Conservation (phyloP, 768 basidiomycete species). For the Cyclocybe aegerita region DNA sequence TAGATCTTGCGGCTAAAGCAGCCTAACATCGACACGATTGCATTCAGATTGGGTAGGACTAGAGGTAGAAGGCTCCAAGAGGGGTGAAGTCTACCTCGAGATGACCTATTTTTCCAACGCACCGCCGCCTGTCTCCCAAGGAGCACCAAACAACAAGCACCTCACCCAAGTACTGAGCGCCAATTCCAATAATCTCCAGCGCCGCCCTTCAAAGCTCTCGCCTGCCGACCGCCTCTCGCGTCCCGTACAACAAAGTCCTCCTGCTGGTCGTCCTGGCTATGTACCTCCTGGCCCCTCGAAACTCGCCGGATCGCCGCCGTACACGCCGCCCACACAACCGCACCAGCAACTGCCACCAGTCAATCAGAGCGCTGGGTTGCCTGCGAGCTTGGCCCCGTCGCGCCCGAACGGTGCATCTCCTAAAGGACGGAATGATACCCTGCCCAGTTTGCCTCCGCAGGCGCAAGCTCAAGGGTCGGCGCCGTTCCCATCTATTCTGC, state of each 20-base stretch:
- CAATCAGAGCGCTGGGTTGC: too few relatives aligned
- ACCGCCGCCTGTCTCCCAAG: constrained; percentile 42
- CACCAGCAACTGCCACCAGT: not conserved
- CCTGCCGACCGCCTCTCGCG: constrained; percentile 51
- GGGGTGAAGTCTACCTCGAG: constrained; percentile 89
- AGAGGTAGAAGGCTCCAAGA: constrained; percentile 47
- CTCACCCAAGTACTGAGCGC: constrained; percentile 18
- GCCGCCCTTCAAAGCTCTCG: constrained; percentile 53
- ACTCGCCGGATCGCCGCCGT: constrained; percentile 12
- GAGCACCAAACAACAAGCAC: constrained; percentile 18
- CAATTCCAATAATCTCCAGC: constrained; percentile 27
- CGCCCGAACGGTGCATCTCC: too few relatives aligned
- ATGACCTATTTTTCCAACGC: constrained; percentile 88
- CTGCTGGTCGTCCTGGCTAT: not conserved
- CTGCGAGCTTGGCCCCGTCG: too few relatives aligned
- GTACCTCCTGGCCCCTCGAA: constrained; percentile 18
- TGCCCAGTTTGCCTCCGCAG: too few relatives aligned
- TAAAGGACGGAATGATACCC: not conserved
- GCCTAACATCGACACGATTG: not conserved
- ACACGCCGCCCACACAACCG: not conserved
- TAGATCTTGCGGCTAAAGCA: too few relatives aligned
- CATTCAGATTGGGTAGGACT: constrained; percentile 34
- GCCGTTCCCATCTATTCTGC: constrained; percentile 38
- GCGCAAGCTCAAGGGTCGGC: constrained; percentile 1
- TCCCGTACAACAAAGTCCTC: constrained; percentile 25